Evolutionary conservation across 768 basidiomycete genomes (phyloP), one percentile per base, ranked within the genome.

Genomic region (Lenzites betulinus): DNA sequence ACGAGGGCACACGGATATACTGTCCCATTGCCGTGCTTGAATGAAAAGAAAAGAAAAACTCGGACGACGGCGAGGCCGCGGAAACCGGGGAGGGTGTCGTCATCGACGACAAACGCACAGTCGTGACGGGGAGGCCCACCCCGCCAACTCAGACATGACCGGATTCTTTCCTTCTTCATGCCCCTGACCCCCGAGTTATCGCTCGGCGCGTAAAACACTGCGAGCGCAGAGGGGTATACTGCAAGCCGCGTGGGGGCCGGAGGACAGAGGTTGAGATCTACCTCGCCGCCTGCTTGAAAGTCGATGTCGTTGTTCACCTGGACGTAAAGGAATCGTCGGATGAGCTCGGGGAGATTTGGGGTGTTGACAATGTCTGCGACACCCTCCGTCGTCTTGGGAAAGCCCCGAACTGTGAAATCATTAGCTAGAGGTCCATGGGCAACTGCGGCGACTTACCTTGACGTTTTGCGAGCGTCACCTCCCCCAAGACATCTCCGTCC

Each of bases 141-240:
- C 5, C 64, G 48, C 74, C 74, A 76, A 0, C 22, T 43, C 2
- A 68, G 67, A 20, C 23, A 55, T 0, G 67, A 46, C 1, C 65
- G 43, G 12, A 77, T 71, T 4, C 33, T 43, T 54, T 77, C 69
- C 0, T 26, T n/a, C 3, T 61, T 61, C 74, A 77, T 75, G 1
- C 72, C 68, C 3, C 58, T 35, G 6, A 43, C 22, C 0, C 74
- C 70, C 25, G 67, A 62, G 1, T 59, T 38, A 13, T 76, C 69
- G 41, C 76, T 75, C 0, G 73, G 70, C 1, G 68, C 67, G 59
- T 64, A 72, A 30, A 68, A 77, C 8, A 46, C 41, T 3, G 61
- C 61, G n/a, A 41, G 18, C 3, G 61, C 55, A 1, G 60, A 62
- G 4, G 33, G 43, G 30, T 28, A 62, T 9, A 62, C 55, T 1